Base-by-base conservation (phyloP, 2,329 filamentous ascomycete genomes). In the Phaeosphaeriaceae sp. region DNA sequence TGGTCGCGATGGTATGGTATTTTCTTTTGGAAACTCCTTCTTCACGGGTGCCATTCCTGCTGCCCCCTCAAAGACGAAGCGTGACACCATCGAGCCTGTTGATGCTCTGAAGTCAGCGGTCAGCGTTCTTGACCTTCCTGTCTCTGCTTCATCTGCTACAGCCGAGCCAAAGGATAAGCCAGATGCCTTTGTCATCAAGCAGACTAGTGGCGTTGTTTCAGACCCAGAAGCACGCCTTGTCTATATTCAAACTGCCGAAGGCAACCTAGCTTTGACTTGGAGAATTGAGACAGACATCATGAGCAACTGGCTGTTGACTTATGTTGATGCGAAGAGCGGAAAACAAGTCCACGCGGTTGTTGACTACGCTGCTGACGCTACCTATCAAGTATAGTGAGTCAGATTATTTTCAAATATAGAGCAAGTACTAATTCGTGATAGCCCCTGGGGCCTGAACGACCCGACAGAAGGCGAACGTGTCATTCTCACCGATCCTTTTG, bases 271-370 rank as follows among this genome's bases (percentile, higher is more conserved):
- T 6, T 72, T 85, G 16, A 74, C 80, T 0, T 86, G 83, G 83
- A 74, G 82, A 61, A 73, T 86, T 9, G 82, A 85, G 75, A 85
- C 82, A 2, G 81, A 85, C 48, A 67, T 83, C 33, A 50, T 74
- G 7, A 76, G 79, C 51, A 82, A 84, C 70, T 86, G 82, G 82
- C 76, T 85, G n/a, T 67, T 83, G 34, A 80, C 80, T 2, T 86
- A 85, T 58, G 77, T 85, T 26, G 79, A 85, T 42, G 80, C 81
- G 4, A 64, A 68, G 4, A 74, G 74, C 42, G 77, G 76, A 26
- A 73, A 76, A 16, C 67, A 79, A 38, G 61, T 86, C 7, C 73
- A 81, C 40, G 81, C 78, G 42, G 81, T 84, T 16, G 77, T 83
- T 18, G 81, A 86, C 69, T 85, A 83, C 50, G 79, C 83, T 37